A percentile compares a stretch with the other conserved stretches of the same genome.
These are phyloP conservation scores for Boechera retrofracta DNA, from an alignment of 345 rosid genomes.

Conservation along the genomic window DNA sequence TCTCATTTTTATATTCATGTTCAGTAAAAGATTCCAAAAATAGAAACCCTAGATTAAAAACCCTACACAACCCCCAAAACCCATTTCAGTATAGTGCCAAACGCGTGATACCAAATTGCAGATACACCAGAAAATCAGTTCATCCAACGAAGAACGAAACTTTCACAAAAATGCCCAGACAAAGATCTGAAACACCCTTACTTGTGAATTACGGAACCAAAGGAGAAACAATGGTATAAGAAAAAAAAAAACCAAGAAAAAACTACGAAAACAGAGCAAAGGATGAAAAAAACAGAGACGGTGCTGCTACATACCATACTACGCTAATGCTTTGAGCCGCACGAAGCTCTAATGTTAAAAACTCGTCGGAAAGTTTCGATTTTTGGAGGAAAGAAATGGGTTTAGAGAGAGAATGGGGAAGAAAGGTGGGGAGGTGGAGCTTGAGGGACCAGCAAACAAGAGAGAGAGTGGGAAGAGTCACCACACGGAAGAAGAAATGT, in stretches of 20 bases:
- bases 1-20: neutral
- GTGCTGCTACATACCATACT: slow-evolving; percentile 21
- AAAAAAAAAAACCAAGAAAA: neutral
- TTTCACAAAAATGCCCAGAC: neutral
- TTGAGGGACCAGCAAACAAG: slow-evolving; percentile 32
- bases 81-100: slow-evolving; percentile 38
- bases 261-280: slow-evolving; percentile 10
- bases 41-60: slow-evolving; percentile 36
- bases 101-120: slow-evolving; percentile 42
- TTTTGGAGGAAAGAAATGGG: slow-evolving; percentile 17
- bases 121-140: slow-evolving; percentile 8
- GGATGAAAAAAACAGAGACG: slow-evolving; percentile 14
- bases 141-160: neutral
- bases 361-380: slow-evolving; percentile 24
- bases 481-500: slow-evolving; percentile 29
- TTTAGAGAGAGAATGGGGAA: slow-evolving; percentile 27
- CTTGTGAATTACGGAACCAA: slow-evolving; percentile 42
- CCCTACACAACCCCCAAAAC: slow-evolving; percentile 14
- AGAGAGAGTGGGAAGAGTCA: neutral
- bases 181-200: neutral
- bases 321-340: neutral
- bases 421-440: slow-evolving; percentile 32
- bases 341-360: slow-evolving; percentile 1
- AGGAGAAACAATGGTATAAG: neutral
- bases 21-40: neutral